Base-by-base conservation (phyloP, 1,139 yeast genomes). In the Geotrichum cucujoidarum region DNA sequence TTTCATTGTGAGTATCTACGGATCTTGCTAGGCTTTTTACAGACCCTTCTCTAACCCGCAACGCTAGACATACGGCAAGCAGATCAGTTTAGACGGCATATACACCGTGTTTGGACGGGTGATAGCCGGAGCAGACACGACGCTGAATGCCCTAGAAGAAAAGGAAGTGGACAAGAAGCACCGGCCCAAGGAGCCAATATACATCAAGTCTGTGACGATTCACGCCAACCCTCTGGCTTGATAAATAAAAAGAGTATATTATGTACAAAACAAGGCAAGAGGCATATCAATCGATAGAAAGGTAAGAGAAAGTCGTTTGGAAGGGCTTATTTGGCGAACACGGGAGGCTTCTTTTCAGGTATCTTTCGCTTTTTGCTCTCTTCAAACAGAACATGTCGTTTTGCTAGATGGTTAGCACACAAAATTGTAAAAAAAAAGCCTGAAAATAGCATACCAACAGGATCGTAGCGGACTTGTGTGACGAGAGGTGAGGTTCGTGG, bases 401-500 rank as follows among this genome's bases (percentile, higher is more conserved):
- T 74, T 13, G 79, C 88, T 50, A 40, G 27, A 24, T 24, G 10
- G 34, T 41, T 22, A 32, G 16, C 14, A 18, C 6, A 5, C 32
- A n/a, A 10, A 7, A n/a, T 18, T 25, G 25, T 13, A 17, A 38
- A 22, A 16, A 4, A 14, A 30, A 17, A 14, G 6, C 2, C 25
- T 3, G 10, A 39, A 18, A 8, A 4, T 17, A 34, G 17, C 72
- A 43, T 56, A 68, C 72, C 73, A 8, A 76, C 61, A 10, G 97
- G 97, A 64, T 92, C 98, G 64, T 92, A 92, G 61, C 95, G 77
- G 43, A 90, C 84, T 65, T 88, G 92, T 47, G 81, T 81, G 56
- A 90, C 81, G 51, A 78, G 72, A 42, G 86, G 86, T 5, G 95
- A 80, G 44, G 85, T 80, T 71, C 97, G 81, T 47, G 92, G 94